Conservation (phyloP, 192 early-diverging fungal genomes). For the Umbelopsis isabellina region DNA sequence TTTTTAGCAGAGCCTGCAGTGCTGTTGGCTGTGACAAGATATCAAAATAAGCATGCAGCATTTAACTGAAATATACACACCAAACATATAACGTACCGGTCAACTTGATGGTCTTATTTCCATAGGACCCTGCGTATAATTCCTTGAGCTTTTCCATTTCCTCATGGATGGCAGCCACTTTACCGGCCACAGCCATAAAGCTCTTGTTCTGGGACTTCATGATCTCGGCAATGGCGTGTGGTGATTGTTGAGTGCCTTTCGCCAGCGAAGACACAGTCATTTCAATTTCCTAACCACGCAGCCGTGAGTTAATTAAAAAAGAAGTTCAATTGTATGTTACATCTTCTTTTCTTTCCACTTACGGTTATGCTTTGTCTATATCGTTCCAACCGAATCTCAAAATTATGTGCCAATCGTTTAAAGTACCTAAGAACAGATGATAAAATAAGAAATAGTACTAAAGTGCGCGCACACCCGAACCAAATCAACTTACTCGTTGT, state of each 20-base stretch:
- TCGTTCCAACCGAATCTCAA: constrained; percentile 32
- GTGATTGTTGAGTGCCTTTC: constrained; percentile 27
- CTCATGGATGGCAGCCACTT: constrained; percentile 36
- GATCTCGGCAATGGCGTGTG: constrained; percentile 36
- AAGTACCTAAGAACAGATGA: constrained; percentile 28
- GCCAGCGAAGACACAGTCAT: constrained; percentile 29
- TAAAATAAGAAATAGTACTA: background rate
- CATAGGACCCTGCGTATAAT: constrained; percentile 7
- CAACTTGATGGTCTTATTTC: constrained; percentile 16
- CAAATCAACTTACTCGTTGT: constrained; percentile 32
- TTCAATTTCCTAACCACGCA: constrained; percentile 31
- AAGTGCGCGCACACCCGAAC: background rate
- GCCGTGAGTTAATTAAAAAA: background rate
- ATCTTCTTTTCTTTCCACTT: background rate
- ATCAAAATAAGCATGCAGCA: background rate
- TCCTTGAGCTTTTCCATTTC: constrained; percentile 22
- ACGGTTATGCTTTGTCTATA: constrained; percentile 34
- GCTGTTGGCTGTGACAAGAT: background rate
- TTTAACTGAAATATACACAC: too few relatives aligned
- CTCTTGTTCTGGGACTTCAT: constrained; percentile 33
- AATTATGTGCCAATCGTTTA: constrained; percentile 21
- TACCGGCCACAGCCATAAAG: constrained; percentile 31
- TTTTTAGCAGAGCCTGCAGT: constrained; percentile 16
- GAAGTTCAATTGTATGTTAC: background rate
- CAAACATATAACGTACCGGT: background rate